phyloP scores from a whole-genome alignment of 1,284 basidiomycete species.

The Puccinia brachypodii region DNA sequence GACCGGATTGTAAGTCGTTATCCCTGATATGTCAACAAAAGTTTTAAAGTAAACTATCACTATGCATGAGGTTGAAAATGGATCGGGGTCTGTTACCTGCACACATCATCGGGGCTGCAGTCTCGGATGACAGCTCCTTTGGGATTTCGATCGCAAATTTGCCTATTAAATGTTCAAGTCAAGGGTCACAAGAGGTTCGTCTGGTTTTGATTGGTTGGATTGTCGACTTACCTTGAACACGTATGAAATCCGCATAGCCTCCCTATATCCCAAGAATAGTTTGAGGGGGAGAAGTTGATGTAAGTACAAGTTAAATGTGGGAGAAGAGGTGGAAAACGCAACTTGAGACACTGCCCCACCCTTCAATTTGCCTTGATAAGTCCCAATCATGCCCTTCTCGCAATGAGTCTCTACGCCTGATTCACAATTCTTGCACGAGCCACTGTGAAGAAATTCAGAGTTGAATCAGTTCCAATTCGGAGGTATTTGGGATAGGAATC shows the following conservation, averaged over 20 bases:
- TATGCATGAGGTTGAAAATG: too few relatives aligned
- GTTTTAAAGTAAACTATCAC: background rate
- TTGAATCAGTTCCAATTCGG: too few relatives aligned
- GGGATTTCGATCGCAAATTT: conserved; percentile 47
- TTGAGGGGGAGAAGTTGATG: background rate
- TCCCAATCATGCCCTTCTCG: conserved; percentile 24
- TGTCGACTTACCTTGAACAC: conserved; percentile 30
- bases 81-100: conserved; percentile 39
- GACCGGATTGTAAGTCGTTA: conserved; percentile 41
- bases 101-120: conserved; percentile 48
- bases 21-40: background rate
- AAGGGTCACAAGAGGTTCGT: background rate
- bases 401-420: conserved; percentile 20
- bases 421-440: conserved; percentile 29
- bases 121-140: conserved; percentile 36
- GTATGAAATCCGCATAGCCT: conserved; percentile 41
- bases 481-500: background rate
- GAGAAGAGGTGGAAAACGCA: background rate
- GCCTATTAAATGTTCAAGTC: background rate
- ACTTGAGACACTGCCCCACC: conserved; percentile 35
- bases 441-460: conserved; percentile 19
- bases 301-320: too few relatives aligned
- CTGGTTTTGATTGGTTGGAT: too few relatives aligned
- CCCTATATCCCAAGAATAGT: background rate
- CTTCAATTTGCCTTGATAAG: conserved; percentile 40